Conservation (phyloP, 225 moss, liverwort and hornwort genomes). For the Antitrichia curtipendula region DNA sequence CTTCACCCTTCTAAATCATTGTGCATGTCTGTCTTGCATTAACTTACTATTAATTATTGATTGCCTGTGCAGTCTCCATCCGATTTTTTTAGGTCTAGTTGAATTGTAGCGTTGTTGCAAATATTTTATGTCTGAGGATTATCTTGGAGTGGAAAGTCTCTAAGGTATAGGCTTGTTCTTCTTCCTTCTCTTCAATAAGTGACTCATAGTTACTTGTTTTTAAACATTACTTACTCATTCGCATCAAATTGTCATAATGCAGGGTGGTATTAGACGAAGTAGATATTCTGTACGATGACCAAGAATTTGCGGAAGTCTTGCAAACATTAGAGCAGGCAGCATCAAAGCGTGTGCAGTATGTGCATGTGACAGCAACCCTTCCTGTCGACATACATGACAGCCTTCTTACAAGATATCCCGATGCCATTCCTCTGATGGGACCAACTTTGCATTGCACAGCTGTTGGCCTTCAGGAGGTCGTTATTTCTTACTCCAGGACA, state of each 20-base stretch:
- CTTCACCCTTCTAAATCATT: neutral
- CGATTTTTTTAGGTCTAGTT: neutral
- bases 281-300: constrained; percentile 87
- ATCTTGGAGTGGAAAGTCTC: neutral
- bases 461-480: constrained; percentile 90
- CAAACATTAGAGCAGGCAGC: constrained; percentile 74
- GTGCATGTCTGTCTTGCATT: neutral
- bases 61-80: neutral
- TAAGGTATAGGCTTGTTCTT: neutral
- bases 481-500: neutral
- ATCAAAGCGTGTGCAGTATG: constrained; percentile 77
- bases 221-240: neutral
- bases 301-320: constrained; percentile 79
- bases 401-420: constrained; percentile 80
- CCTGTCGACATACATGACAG: constrained; percentile 94
- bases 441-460: constrained; percentile 84
- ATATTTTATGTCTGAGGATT: neutral
- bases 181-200: neutral
- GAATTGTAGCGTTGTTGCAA: neutral
- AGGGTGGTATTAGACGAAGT: constrained; percentile 98
- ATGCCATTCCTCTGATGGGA: constrained; percentile 84
- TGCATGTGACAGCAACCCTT: constrained; percentile 96
- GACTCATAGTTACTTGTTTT: neutral
- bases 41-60: neutral
- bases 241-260: neutral